These are phyloP conservation scores for Phragmites australis DNA, from an alignment of 176 grass and related monocot genomes.

Conservation along the genomic window DNA sequence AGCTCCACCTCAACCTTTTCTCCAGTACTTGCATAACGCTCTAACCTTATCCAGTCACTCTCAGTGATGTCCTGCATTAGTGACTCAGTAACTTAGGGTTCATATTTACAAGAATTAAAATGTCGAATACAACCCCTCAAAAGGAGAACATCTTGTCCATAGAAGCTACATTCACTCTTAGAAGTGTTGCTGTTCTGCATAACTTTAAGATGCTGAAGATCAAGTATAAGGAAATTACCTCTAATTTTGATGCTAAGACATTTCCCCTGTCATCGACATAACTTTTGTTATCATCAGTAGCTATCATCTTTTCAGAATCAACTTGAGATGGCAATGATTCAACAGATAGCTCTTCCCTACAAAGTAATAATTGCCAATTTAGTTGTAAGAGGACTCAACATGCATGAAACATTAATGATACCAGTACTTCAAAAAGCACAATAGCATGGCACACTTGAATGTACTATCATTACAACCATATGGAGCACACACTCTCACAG, in stretches of 20 bases:
- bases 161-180: neutral
- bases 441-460: neutral
- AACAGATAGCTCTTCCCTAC: constrained; percentile 59
- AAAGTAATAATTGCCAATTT: constrained; percentile 39
- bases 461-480: constrained; percentile 3
- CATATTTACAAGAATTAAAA: neutral
- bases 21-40: constrained; percentile 58
- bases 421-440: neutral
- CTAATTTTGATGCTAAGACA: constrained; percentile 60
- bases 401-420: constrained; percentile 6
- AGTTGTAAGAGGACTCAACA: constrained; percentile 12
- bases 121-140: constrained; percentile 3
- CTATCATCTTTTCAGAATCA: constrained; percentile 31
- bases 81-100: constrained; percentile 22
- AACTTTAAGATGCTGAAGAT: constrained; percentile 13
- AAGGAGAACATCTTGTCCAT: neutral
- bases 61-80: constrained; percentile 53
- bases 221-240: constrained; percentile 61
- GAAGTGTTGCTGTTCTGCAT: neutral
- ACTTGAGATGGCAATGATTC: constrained; percentile 42
- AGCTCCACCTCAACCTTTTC: constrained; percentile 88
- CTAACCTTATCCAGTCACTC: constrained; percentile 68
- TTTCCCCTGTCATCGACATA: constrained; percentile 50
- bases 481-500: neutral
- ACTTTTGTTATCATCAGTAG: constrained; percentile 32